Evolutionary conservation across 75 land plant species (phyloP), one percentile per base, ranked within the genome.

Genomic region (Cunninghamia lanceolata): DNA sequence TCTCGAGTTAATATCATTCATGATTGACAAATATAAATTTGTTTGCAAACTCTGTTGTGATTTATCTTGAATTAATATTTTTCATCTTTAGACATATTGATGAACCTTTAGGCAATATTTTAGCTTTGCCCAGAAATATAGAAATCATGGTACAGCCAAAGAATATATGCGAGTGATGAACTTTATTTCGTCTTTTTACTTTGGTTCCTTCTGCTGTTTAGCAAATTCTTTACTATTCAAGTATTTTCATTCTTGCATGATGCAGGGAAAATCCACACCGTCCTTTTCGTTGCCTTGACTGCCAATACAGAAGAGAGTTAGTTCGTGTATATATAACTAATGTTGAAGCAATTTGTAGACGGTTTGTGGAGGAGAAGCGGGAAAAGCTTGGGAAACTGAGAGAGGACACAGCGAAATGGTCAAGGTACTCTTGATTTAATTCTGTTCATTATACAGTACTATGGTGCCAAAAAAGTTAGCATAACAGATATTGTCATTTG

Each of bases 311-410:
- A 89, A 93, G 99, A 86, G 99, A 98, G 90, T 93, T 98, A 84
- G 97, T 98, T 84, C 97, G 99, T 45, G 98, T 98, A 45, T 96
- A 98, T 88, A 47, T 98, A 84, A 92, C 99, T 46, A 98, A 98
- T 92, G 99, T 96, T n/a, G 99, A 98, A 86, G 91, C 92, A 39
- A 95, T 98, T 32, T 98, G 99, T 86, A 91, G 96, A 17, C 91
- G 95, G 2, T 98, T 94, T 88, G 91, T 98, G 84, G 99, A 98
- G 86, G 99, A 98, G 86, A 91, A 93, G 83, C 89, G 96, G 79
- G 88, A 90, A 86, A 96, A 96, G 87, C 94, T 98, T 66, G 93
- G 93, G 46, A 95, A 93, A 76, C 88, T 98, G 76, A 93, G 96
- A 81, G 97, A 95, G 54, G 99, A 98, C 83, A 94, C 92, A 85